Evolutionary conservation across 768 basidiomycete species (phyloP), one percentile per base, ranked within the genome.

Genomic region (Boletus fagicola): DNA sequence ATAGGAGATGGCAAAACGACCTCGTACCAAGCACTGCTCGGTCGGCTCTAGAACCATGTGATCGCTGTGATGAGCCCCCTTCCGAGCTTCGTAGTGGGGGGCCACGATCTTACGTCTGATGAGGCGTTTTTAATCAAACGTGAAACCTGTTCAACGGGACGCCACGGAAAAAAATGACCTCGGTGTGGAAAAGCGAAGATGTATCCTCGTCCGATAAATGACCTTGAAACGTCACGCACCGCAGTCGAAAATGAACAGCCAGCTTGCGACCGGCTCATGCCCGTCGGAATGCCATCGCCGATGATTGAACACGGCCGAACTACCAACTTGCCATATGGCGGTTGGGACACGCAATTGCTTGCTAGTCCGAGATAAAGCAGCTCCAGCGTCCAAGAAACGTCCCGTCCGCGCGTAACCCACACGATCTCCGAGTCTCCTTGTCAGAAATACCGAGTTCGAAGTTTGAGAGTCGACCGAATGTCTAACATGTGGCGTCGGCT

Each of bases 31-130:
- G 18, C 44, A 47, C n/a, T 10, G 36, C 28, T 20, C 28, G 26
- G 38, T 24, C 22, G 51, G 50, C 36, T 40, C 24, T 39, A 24
- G 51, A 12, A 8, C 18, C 24, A 42, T 55, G 51, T n/a, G 51
- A 24, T 53, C 20, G 51, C 35, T 38, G 53, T 53, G 20, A n/a
- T 50, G 52, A 16, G 26, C 26, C 16, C 26, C 16, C 35, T 26
- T n/a, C 28, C 6, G n/a, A 31, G 35, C 35, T 39, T 50, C 49
- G 35, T 16, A 54, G 22, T 39, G 51, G 24, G 24, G n/a, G 18
- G 51, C 57, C 24, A 53, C 0, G 4, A 47, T 39, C 35, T 60
- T 61, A 61, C 60, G 60, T 60, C 53, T 38, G 49, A 51, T 38
- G 57, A 26, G 39, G 33, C 47, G 43, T 40, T 28, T 26, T 60